phyloP scores from a whole-genome alignment of 768 basidiomycete species.

The Inosperma sp. region DNA sequence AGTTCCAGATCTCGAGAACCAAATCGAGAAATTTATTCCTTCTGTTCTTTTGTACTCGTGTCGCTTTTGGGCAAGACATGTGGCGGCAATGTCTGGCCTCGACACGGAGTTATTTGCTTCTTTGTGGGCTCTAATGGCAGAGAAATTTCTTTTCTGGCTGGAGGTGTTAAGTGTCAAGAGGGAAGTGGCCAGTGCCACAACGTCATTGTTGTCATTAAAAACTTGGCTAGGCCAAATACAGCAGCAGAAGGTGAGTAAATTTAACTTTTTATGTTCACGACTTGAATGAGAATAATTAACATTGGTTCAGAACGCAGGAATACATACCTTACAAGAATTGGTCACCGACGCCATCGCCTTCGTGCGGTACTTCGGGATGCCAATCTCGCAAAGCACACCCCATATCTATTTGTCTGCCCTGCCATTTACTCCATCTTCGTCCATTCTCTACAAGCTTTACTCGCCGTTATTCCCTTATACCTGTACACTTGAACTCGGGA shows the following conservation, averaged over 20 bases:
- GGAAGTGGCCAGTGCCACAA: too few species aligned
- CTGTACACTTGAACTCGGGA: not conserved
- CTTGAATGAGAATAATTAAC: not conserved
- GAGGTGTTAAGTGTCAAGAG: too few species aligned
- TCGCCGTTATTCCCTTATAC: constrained; percentile 7
- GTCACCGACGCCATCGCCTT: constrained; percentile 20
- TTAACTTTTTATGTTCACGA: not conserved
- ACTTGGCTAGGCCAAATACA: too few species aligned
- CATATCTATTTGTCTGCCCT: constrained; percentile 28
- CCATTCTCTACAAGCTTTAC: constrained; percentile 9
- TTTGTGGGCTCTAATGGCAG: too few species aligned
- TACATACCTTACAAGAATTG: not conserved
- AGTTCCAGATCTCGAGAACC: too few species aligned
- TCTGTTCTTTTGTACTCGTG: too few species aligned
- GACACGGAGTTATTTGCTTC: too few species aligned
- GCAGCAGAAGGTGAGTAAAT: not conserved
- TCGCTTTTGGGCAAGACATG: too few species aligned
- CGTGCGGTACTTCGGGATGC: constrained; percentile 14
- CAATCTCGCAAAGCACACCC: constrained; percentile 20
- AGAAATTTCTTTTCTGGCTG: too few species aligned
- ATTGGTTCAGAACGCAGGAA: not conserved
- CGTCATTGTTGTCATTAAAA: too few species aligned
- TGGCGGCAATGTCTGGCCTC: too few species aligned
- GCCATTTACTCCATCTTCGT: constrained; percentile 24
- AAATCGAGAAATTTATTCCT: too few species aligned